Conservation (phyloP, 352 stramenopile genomes). For the Pythium grandisporangium region DNA sequence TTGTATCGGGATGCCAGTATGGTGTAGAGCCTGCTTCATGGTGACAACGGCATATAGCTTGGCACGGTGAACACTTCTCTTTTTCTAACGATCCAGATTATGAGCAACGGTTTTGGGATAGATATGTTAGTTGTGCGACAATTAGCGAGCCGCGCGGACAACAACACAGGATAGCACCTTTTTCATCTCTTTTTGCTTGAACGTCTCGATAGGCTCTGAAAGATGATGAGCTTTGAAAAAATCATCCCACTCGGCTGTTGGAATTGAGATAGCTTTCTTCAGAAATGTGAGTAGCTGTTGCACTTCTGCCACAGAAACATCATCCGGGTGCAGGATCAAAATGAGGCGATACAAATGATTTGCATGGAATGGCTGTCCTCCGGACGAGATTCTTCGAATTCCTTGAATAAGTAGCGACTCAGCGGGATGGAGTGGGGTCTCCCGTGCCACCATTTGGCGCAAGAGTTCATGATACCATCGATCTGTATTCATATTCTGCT, state of each 20-base stretch:
- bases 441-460: slow-evolving; percentile 20
- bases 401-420: slow-evolving; percentile 45
- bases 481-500: slow-evolving; percentile 16
- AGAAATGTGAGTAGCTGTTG: slow-evolving; percentile 49
- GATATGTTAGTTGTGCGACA: too few relatives aligned
- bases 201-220: slow-evolving; percentile 18
- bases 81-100: too few relatives aligned
- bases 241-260: slow-evolving; percentile 22
- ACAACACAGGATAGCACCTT: too few relatives aligned
- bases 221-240: slow-evolving; percentile 34
- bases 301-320: slow-evolving; percentile 27
- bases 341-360: slow-evolving; percentile 36
- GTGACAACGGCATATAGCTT: too few relatives aligned
- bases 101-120: too few relatives aligned
- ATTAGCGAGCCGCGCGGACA: too few relatives aligned
- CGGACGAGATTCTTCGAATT: slow-evolving; percentile 29
- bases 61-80: too few relatives aligned
- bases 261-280: slow-evolving; percentile 20
- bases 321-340: slow-evolving; percentile 29
- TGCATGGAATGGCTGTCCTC: slow-evolving; percentile 30
- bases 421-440: slow-evolving; percentile 25
- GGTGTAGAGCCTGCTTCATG: too few relatives aligned
- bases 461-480: slow-evolving; percentile 52
- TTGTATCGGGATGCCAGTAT: too few relatives aligned
- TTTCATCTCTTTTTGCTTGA: slow-evolving; percentile 16